Base-by-base conservation (phyloP, 306 rosid species). In the Hippophae tibetana region DNA sequence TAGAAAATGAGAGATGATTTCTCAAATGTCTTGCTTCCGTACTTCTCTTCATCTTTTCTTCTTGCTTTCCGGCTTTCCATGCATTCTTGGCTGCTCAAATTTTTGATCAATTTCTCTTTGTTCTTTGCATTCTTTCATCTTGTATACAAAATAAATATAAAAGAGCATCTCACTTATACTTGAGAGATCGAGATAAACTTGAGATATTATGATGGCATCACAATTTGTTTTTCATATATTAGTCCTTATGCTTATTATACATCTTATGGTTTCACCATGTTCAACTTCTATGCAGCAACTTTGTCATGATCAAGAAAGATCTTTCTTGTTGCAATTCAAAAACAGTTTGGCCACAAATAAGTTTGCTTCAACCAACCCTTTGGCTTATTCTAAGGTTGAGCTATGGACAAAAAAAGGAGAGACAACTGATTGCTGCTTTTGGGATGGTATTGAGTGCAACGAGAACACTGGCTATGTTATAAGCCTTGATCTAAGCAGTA, bases 271-370 rank as follows among this genome's bases (percentile, higher is more conserved):
- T 42, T 50, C 58, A 40, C 40, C 14, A 0, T 14, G 12, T 25
- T 14, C 23, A 18, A 18, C 44, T 42, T 14, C 8, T 12, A 8
- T 5, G n/a, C 56, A 54, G 49, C 46, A 12, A 13, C 46, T 46
- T 7, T 69, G 73, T 55, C 43, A 13, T 47, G 61, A 60, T 10
- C 61, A 41, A 1, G 40, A 69, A 43, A 61, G 38, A 13, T 61
- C 51, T 5, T 61, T 61, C 9, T 12, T 69, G 66, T 48, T 60
- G 43, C 50, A 69, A 10, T 69, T 69, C 67, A 68, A 68, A 42
- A 13, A 52, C 7, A 59, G 27, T 47, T 68, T 68, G 41, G 25
- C 6, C 10, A 41, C 42, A 5, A 1, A 54, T 43, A 40, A 7
- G 43, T 13, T 9, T 43, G 54, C 45, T 42, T 58, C 64, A 0